Conservation (phyloP, 1,284 basidiomycete species). For the Omphalotus olearius region DNA sequence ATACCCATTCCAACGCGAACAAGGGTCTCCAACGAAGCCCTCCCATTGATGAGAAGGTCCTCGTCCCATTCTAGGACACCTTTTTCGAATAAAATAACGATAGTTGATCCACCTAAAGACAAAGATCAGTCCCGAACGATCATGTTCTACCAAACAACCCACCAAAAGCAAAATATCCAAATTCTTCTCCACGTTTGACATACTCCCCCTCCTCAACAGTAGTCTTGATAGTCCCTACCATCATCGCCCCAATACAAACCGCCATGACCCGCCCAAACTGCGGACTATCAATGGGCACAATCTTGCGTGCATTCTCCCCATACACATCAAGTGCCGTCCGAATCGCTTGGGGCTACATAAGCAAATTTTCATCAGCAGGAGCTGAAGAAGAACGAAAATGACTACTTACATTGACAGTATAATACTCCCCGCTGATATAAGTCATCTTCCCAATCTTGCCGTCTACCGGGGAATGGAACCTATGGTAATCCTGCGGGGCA, state of each 20-base stretch:
- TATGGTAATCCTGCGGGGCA: constrained; percentile 96
- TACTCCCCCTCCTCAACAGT: constrained; percentile 82
- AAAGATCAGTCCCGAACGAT: constrained; percentile 7
- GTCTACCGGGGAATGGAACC: constrained; percentile 92
- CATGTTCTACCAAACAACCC: constrained; percentile 21
- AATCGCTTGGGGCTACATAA: constrained; percentile 71
- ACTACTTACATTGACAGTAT: constrained; percentile 80
- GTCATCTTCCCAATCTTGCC: constrained; percentile 80
- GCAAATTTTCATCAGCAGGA: not conserved
- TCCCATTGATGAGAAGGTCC: constrained; percentile 84
- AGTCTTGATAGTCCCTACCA: constrained; percentile 87
- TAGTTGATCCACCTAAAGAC: constrained; percentile 76
- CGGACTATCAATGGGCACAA: constrained; percentile 84
- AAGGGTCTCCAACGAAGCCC: constrained; percentile 80
- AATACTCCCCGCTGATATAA: constrained; percentile 83
- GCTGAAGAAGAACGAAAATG: constrained; percentile 15
- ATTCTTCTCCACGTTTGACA: constrained; percentile 82
- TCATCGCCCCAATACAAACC: constrained; percentile 90
- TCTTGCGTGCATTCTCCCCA: constrained; percentile 89
- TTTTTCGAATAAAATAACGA: constrained; percentile 84
- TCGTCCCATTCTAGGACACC: constrained; percentile 85
- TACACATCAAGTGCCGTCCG: constrained; percentile 87
- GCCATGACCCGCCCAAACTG: constrained; percentile 88
- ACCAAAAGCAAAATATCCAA: constrained; percentile 95
- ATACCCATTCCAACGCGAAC: constrained; percentile 87